Evolutionary conservation across 1,284 basidiomycete genomes (phyloP), one percentile per base, ranked within the genome.

Genomic region (Marasmius sp.): DNA sequence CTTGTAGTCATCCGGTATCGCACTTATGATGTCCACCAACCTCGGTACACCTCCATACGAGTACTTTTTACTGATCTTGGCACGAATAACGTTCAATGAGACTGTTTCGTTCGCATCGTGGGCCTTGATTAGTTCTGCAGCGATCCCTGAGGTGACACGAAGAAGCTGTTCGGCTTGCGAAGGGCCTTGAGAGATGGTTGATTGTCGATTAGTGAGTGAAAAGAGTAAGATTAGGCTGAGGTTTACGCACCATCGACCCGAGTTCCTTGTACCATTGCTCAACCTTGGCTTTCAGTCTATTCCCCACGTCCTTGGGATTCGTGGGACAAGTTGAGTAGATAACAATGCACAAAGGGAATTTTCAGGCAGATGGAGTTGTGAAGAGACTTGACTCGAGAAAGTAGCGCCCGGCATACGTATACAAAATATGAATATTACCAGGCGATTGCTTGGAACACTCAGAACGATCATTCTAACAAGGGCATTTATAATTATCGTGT

Each of bases 1-100:
- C 76, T 97, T 95, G 80, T 97, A 95, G 57, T 97, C 95, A 71
- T 98, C 96, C 3, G 97, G 97, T 58, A 99, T 97, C 34, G 97
- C 97, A 65, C 95, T 95, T 74, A 99, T 96, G 70, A 99, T 97
- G 74, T 99, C 97, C 50, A 98, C 97, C 36, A 99, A 84, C 54
- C 97, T 79, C 0, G 97, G 97, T 0, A 97, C 92, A 38, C 93
- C 93, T 57, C 89, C 88, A 70, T 89, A 93, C 10, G 87, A 88
- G 74, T 91, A 89, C 75, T 95, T 94, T 77, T 97, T 98, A 75
- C 94, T 94, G 72, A 97, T 86, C 68, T 89, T 90, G 49, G 91
- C 83, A 45, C 97, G 91, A 47, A 99, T 84, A 61, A 89, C 87
- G 71, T 97, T 98, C 61, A 99, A 81, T 10, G 95, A 96, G 47